Base-by-base conservation (phyloP, 345 rosid species). In the Citrus mangshanensis region DNA sequence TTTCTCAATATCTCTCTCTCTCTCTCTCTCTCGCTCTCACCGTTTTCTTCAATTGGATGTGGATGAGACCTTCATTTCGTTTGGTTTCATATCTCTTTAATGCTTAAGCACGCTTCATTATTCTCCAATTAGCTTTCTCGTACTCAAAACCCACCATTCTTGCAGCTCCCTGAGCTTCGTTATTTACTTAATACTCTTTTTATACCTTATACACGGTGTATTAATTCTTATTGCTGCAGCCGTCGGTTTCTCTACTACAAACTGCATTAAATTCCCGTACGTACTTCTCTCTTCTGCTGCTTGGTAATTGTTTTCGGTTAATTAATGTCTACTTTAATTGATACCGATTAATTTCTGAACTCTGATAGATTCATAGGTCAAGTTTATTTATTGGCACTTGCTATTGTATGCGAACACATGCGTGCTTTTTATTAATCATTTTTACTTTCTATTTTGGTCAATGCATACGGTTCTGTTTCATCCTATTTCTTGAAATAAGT, bases 1-100 rank as follows among this genome's bases (percentile, higher is more conserved):
- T 71, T 49, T 79, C 84, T 83, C 85, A 68, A 72, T 35, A 1
- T 81, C 78, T 72, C 78, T 77, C 73, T 32, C 34, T 32, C 34
- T 77, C 73, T 34, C 73, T 35, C 51, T 77, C 73, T 34, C 73
- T 35, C 51, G n/a, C n/a, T 59, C 75, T 24, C 71, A 49, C 42
- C 71, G 72, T 49, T 42, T 21, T 62, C 38, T 42, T 63, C 86
- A 77, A 79, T 55, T 70, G 79, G 74, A 77, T 70, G 72, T 70
- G 79, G 76, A 79, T 66, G 72, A 66, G 61, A 71, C 38, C 78
- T 78, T 63, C 82, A 62, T 27, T 73, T 55, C 71, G 60, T 19
- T 65, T 30, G 51, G 22, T 60, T 65, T 64, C 56, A 27, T 69
- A 30, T 24, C 51, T 75, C 65, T 40, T 73, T 73, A 54, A 54